A percentile compares a stretch with the other conserved stretches of the same genome.
phyloP scores from a whole-genome alignment of 169 alveolate species.

The Cryptosporidium muris region DNA sequence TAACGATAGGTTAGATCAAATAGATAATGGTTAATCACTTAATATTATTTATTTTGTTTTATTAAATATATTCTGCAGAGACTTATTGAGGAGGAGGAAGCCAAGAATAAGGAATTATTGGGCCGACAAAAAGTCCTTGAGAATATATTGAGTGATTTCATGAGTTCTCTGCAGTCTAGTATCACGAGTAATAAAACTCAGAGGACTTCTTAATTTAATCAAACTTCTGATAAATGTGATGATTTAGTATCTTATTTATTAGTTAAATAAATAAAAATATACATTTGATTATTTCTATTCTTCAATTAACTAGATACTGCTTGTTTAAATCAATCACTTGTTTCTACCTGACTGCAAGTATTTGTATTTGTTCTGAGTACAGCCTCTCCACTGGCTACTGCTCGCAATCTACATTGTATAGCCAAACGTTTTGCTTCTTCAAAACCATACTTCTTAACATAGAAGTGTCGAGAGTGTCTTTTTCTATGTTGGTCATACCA shows the following conservation, averaged over 20 bases:
- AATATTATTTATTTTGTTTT: neutral
- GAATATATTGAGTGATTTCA: slow-evolving; percentile 52
- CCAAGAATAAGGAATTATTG: slow-evolving; percentile 23
- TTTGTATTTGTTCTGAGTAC: slow-evolving; percentile 31
- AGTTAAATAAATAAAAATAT: neutral
- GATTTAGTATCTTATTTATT: neutral
- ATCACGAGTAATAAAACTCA: slow-evolving; percentile 25
- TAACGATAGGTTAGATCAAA: neutral
- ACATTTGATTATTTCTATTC: neutral
- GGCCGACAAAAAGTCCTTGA: slow-evolving; percentile 26
- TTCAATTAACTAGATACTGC: neutral
- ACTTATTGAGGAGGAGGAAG: slow-evolving; percentile 49
- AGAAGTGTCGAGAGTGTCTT: slow-evolving; percentile 73
- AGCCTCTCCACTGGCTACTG: slow-evolving; percentile 68
- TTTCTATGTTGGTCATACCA: slow-evolving; percentile 71
- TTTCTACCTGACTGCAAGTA: neutral
- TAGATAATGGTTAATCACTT: neutral
- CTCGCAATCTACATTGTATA: slow-evolving; percentile 74
- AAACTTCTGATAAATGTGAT: neutral
- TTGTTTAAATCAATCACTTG: neutral
- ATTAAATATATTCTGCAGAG: slow-evolving; percentile 7
- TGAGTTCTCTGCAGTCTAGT: slow-evolving; percentile 60
- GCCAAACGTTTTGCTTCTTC: slow-evolving; percentile 79
- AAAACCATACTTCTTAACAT: slow-evolving; percentile 79
- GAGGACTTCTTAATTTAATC: slow-evolving; percentile 1